Evolutionary conservation across 371 early-diverging fungal species (phyloP), one percentile per base, ranked within the genome.

Genomic region (Zancudomyces culisetae): DNA sequence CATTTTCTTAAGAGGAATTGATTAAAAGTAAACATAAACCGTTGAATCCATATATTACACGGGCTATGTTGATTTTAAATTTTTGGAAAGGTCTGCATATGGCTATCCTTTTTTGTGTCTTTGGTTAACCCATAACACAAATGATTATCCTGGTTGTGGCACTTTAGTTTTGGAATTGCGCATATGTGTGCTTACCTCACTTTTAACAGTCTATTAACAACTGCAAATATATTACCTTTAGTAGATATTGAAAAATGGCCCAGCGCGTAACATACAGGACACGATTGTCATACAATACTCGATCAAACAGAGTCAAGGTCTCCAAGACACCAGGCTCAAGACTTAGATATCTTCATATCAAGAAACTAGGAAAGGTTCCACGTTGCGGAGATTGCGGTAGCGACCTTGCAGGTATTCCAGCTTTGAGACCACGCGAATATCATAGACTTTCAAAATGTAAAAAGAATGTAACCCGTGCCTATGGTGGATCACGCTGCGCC

Each of bases 231-330:
- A n/a, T n/a, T n/a, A n/a, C n/a, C n/a, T n/a, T n/a, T n/a, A n/a
- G n/a, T n/a, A n/a, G n/a, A 48, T 35, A 50, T 54, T 52, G 12
- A 51, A 63, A 49, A 56, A 66, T 66, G 66, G 68, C 55, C 51
- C 92, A 93, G 77, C 87, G 97, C 76, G 79, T 94, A 60, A 89
- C 87, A 59, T 97, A 95, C 83, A 82, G 94, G 71, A 85, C 95
- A 64, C 85, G 93, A 66, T 78, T 88, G 62, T 91, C 94, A 60
- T 97, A 95, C 89, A 93, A 95, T 89, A 97, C 97, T 68, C 84
- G 83, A 72, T 91, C 92, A 68, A 97, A 97, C 90, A 82, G 88
- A 75, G 81, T 82, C 70, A 75, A 80, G 64, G 78, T 88, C 66
- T 83, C 88, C 74, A 95, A 95, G 89, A 94, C 97, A 60, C 97